Evolutionary conservation across 1,139 yeast species (phyloP).

Genomic region (Saccharomyces hybrid): DNA sequence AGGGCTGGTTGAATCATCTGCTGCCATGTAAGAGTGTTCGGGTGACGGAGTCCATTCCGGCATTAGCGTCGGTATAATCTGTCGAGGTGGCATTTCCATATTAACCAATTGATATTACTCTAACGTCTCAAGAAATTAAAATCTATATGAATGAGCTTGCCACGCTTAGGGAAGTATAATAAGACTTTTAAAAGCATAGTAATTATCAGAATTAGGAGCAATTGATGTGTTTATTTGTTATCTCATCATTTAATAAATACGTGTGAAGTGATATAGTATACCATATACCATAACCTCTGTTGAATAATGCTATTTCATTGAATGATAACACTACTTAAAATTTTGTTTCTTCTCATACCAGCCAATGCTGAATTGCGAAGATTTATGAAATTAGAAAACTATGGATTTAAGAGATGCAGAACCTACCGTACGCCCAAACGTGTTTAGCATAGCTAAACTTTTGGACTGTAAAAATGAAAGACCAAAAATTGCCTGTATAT

Average conservation of each 20-base stretch:
- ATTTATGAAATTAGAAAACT: not conserved
- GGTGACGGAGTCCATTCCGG: not conserved
- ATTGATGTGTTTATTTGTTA: not conserved
- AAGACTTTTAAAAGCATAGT: not conserved
- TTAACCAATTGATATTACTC: not conserved
- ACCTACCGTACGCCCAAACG: not conserved
- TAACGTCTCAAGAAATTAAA: not conserved
- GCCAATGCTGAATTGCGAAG: not conserved
- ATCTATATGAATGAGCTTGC: not conserved
- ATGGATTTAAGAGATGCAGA: not conserved
- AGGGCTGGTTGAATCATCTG: not conserved
- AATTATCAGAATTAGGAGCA: not conserved
- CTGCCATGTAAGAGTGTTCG: not conserved
- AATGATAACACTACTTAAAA: not conserved
- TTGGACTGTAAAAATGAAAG: not conserved
- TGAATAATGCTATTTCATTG: not conserved
- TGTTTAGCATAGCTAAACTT: not conserved
- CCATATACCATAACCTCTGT: not conserved
- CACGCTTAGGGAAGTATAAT: not conserved
- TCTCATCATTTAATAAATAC: not conserved
- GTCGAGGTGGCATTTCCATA: not conserved
- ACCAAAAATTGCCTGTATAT: constrained; percentile 12
- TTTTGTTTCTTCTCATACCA: not conserved
- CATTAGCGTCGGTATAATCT: not conserved
- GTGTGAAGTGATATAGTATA: not conserved